A percentile compares a stretch with the other conserved stretches of the same genome.
Evolutionary conservation across 2,329 filamentous ascomycete genomes (phyloP).

Genomic region (Nigrograna mackinnonii): DNA sequence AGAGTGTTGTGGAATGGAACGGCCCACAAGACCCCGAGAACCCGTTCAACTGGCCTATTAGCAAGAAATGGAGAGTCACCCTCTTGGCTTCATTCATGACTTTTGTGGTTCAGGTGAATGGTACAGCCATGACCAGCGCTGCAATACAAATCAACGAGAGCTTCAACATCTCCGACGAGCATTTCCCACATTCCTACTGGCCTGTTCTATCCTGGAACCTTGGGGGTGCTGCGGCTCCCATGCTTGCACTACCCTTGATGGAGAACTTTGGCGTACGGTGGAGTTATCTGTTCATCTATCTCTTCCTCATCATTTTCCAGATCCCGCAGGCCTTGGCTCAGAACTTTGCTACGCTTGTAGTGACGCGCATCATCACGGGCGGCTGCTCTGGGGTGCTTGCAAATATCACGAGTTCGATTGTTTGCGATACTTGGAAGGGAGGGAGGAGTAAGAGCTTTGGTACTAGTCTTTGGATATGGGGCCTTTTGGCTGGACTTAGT

Average conservation of each 20-base stretch:
- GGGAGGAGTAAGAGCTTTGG: conserved; percentile 44
- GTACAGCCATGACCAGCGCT: conserved; percentile 36
- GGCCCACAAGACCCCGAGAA: conserved; percentile 27
- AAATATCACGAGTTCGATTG: conserved; percentile 41
- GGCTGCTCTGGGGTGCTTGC: conserved; percentile 48
- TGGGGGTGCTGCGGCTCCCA: conserved; percentile 45
- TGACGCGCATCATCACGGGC: conserved; percentile 50
- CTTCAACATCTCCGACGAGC: conserved; percentile 42
- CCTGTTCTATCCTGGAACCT: conserved; percentile 46
- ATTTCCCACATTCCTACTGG: conserved; percentile 47
- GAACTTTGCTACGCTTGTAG: conserved; percentile 50
- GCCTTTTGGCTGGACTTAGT: conserved; percentile 47
- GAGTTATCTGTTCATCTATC: conserved; percentile 47
- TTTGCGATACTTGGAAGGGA: conserved; percentile 42
- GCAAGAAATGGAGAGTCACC: conserved; percentile 48
- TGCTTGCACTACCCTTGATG: conserved; percentile 47
- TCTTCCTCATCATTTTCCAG: conserved; percentile 45
- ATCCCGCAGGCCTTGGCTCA: conserved; percentile 48
- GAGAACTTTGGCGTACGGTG: conserved; percentile 50
- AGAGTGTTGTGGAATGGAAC: conserved; percentile 17
- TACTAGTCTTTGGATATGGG: conserved; percentile 49
- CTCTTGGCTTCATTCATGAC: conserved; percentile 48
- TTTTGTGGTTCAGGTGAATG: conserved; percentile 34
- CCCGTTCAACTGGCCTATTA: conserved; percentile 46
- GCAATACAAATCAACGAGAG: conserved; percentile 41